Percentiles rank a stretch among this genome's conserved stretches.
Conservation (phyloP, 768 basidiomycete genomes). For the Mycena amicta region DNA sequence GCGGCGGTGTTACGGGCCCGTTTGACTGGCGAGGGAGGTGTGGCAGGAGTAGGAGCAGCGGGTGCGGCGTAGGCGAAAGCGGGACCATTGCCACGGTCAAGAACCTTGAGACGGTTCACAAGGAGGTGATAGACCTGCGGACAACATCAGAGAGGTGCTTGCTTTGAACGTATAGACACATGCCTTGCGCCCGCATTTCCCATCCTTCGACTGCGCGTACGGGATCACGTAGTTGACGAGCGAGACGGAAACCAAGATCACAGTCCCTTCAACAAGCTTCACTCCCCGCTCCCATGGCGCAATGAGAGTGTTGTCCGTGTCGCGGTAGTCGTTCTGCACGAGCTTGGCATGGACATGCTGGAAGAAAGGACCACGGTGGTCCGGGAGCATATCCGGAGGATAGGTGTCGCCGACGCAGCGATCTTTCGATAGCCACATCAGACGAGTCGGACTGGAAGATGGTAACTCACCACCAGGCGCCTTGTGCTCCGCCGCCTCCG, state of each 20-base stretch:
- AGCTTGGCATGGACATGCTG: neutral
- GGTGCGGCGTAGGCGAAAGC: neutral
- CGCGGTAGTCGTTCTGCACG: neutral
- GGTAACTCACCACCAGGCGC: neutral
- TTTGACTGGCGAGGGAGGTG: neutral
- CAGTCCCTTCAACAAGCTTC: conserved; percentile 1
- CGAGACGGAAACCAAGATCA: neutral
- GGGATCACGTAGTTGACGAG: neutral
- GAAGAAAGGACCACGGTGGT: neutral
- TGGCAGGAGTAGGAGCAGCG: neutral
- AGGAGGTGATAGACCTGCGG: conserved; percentile 1
- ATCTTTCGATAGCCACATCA: neutral
- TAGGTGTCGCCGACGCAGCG: conserved; percentile 10
- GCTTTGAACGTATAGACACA: neutral
- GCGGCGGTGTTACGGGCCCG: neutral
- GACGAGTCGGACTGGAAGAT: neutral
- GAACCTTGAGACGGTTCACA: neutral
- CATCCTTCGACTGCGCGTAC: neutral
- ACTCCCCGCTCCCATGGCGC: neutral
- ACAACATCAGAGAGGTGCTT: neutral
- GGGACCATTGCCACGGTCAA: conserved; percentile 2
- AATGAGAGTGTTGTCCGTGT: neutral
- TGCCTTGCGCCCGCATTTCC: neutral
- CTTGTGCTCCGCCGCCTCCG: no score
- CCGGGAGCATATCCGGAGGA: neutral